These are phyloP conservation scores for Claviceps monticola DNA, from an alignment of 2,329 filamentous ascomycete species.

Conservation along the genomic window DNA sequence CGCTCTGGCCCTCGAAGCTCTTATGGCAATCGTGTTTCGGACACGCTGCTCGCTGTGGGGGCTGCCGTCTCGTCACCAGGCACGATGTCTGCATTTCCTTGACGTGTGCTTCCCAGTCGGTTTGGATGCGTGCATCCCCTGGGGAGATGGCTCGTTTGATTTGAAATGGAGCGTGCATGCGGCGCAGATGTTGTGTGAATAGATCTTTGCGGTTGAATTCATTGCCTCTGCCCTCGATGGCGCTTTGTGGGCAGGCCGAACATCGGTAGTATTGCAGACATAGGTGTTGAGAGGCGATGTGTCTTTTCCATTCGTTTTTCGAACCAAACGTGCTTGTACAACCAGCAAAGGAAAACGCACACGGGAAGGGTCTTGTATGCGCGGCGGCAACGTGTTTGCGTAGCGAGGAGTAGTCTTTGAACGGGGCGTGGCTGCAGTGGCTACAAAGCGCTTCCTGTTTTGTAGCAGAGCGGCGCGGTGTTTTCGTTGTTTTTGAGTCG, in stretches of 20 bases:
- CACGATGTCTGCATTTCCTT: conserved; percentile 63
- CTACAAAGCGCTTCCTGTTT: conserved; percentile 50
- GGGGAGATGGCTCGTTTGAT: conserved; percentile 45
- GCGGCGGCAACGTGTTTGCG: conserved; percentile 54
- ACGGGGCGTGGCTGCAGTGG: conserved; percentile 49
- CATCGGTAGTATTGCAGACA: conserved; percentile 52
- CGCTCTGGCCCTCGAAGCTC: conserved; percentile 54
- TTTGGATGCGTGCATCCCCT: conserved; percentile 42
- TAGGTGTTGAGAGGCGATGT: conserved; percentile 83
- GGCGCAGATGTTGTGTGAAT: conserved; percentile 84
- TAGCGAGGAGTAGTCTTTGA: conserved; percentile 52
- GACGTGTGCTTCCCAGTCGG: conserved; percentile 50
- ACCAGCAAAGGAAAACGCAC: conserved; percentile 72
- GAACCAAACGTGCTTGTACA: conserved; percentile 75
- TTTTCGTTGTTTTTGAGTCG: conserved; percentile 24
- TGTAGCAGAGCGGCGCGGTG: conserved; percentile 31
- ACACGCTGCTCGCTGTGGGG: conserved; percentile 60
- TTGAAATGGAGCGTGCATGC: conserved; percentile 73
- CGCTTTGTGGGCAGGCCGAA: conserved; percentile 42
- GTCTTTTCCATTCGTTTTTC: conserved; percentile 97
- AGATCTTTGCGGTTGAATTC: conserved; percentile 92
- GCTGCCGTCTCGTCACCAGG: conserved; percentile 51
- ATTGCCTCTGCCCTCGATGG: conserved; percentile 42
- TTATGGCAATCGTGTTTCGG: conserved; percentile 57
- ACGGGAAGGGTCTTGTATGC: conserved; percentile 65